Evolutionary conservation across 1,284 basidiomycete species (phyloP).

Genomic region (Naganishia sp.): DNA sequence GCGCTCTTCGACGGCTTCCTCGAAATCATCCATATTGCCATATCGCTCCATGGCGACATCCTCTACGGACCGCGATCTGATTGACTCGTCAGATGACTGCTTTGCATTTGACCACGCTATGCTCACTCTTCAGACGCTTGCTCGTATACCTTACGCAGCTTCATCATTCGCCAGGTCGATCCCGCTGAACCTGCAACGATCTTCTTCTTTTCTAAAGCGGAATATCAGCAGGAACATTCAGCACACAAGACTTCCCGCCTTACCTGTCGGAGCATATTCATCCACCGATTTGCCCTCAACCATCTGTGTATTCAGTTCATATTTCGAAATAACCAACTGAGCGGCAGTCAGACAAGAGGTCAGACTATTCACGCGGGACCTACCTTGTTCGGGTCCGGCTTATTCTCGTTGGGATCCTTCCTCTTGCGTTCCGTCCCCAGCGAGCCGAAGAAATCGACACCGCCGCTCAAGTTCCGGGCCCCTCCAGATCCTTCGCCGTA

Average conservation of each 20-base stretch:
- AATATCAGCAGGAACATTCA: slow-evolving; percentile 1
- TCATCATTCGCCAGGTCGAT: slow-evolving; percentile 97
- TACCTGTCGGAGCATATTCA: slow-evolving; percentile 60
- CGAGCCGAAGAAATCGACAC: slow-evolving; percentile 31
- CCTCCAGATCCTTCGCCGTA: slow-evolving; percentile 64
- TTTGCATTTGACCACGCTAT: background rate
- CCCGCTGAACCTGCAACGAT: slow-evolving; percentile 81
- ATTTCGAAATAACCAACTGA: slow-evolving; percentile 57
- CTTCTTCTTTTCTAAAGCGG: slow-evolving; percentile 54
- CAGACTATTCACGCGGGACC: slow-evolving; percentile 34
- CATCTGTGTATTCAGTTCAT: slow-evolving; percentile 79
- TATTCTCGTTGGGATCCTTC: slow-evolving; percentile 37
- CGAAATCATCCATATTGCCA: slow-evolving; percentile 77
- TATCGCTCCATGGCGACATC: slow-evolving; percentile 87
- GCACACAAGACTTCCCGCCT: background rate
- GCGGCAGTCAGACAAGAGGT: slow-evolving; percentile 18
- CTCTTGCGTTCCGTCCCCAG: slow-evolving; percentile 10
- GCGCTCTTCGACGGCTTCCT: slow-evolving; percentile 83
- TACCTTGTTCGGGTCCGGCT: slow-evolving; percentile 72
- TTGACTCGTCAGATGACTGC: background rate
- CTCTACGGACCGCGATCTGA: slow-evolving; percentile 63
- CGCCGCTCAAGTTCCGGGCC: slow-evolving; percentile 48
- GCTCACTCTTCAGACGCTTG: slow-evolving; percentile 75
- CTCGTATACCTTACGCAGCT: slow-evolving; percentile 84
- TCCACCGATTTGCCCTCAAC: slow-evolving; percentile 63